Evolutionary conservation across 2,329 filamentous ascomycete species (phyloP).

Genomic region (Cordyceps pruinosa): DNA sequence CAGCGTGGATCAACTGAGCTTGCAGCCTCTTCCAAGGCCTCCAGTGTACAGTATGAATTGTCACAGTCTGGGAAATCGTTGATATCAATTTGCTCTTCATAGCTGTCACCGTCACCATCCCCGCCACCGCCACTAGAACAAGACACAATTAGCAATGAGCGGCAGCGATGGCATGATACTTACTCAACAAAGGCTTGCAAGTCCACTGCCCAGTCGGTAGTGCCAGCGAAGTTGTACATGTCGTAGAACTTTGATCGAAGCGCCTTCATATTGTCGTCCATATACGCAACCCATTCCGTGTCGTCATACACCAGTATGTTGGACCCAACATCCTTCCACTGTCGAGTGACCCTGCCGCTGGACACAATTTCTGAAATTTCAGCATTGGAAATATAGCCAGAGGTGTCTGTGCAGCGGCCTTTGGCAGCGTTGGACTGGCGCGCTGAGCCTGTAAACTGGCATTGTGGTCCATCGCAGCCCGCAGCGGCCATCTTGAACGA

Average conservation of each 20-base stretch:
- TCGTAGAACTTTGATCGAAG: not conserved
- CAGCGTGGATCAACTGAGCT: too few relatives aligned
- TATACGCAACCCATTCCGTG: constrained; percentile 17
- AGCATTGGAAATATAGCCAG: constrained; percentile 25
- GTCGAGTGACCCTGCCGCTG: constrained; percentile 10
- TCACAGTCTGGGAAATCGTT: too few relatives aligned
- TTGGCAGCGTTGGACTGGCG: constrained; percentile 16
- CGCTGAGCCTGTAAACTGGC: constrained; percentile 17
- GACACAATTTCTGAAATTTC: constrained; percentile 27
- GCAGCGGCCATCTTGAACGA: constrained; percentile 23
- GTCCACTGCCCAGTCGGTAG: constrained; percentile 18
- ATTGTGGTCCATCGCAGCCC: constrained; percentile 17
- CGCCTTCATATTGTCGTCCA: constrained; percentile 14
- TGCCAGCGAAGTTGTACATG: constrained; percentile 17
- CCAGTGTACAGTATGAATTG: too few relatives aligned
- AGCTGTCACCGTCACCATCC: too few relatives aligned
- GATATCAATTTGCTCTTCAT: too few relatives aligned
- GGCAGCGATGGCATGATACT: not conserved
- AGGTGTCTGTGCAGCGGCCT: constrained; percentile 23
- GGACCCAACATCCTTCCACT: constrained; percentile 1
- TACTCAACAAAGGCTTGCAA: constrained; percentile 11
- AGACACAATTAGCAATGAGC: not conserved
- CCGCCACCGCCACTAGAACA: too few relatives aligned
- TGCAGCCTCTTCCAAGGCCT: too few relatives aligned
- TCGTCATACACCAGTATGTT: not conserved